These are phyloP conservation scores for Massarina eburnea DNA, from an alignment of 2,329 filamentous ascomycete species.

Conservation along the genomic window DNA sequence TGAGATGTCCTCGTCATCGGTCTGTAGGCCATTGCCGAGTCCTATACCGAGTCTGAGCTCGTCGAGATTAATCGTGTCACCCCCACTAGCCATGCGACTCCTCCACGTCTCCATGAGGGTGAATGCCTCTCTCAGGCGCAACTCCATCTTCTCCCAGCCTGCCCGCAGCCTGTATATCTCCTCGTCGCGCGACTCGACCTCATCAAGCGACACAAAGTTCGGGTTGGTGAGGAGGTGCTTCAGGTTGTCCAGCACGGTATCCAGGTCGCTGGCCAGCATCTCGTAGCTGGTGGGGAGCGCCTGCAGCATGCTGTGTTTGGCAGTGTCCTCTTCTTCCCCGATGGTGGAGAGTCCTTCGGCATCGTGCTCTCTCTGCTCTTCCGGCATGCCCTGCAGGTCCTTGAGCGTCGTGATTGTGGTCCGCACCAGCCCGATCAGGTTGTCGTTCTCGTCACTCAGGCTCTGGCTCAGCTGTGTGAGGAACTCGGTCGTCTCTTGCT, in stretches of 20 bases:
- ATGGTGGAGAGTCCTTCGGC: conserved; percentile 29
- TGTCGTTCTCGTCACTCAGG: conserved; percentile 90
- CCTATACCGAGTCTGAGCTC: conserved; percentile 63
- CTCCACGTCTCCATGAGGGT: conserved; percentile 92
- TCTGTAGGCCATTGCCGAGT: conserved; percentile 54
- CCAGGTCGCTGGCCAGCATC: conserved; percentile 70
- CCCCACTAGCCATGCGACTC: conserved; percentile 72
- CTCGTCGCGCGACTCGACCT: conserved; percentile 88
- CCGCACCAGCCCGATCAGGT: conserved; percentile 70
- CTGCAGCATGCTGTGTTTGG: conserved; percentile 40
- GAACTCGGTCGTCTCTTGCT: conserved; percentile 88
- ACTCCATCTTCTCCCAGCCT: conserved; percentile 93
- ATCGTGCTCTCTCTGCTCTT: conserved; percentile 29
- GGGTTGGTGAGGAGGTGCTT: conserved; percentile 87
- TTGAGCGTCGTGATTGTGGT: conserved; percentile 72
- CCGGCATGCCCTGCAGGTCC: conserved; percentile 59
- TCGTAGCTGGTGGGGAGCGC: conserved; percentile 65
- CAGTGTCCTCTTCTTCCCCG: conserved; percentile 35
- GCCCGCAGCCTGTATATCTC: conserved; percentile 81
- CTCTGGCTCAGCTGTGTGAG: conserved; percentile 80
- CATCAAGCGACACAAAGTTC: conserved; percentile 92
- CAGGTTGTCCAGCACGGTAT: conserved; percentile 77
- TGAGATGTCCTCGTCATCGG: conserved; percentile 32
- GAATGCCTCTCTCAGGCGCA: conserved; percentile 85
- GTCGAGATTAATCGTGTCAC: conserved; percentile 66